Evolutionary conservation across 768 basidiomycete genomes (phyloP).

Genomic region (Rossbeevera mucosa): DNA sequence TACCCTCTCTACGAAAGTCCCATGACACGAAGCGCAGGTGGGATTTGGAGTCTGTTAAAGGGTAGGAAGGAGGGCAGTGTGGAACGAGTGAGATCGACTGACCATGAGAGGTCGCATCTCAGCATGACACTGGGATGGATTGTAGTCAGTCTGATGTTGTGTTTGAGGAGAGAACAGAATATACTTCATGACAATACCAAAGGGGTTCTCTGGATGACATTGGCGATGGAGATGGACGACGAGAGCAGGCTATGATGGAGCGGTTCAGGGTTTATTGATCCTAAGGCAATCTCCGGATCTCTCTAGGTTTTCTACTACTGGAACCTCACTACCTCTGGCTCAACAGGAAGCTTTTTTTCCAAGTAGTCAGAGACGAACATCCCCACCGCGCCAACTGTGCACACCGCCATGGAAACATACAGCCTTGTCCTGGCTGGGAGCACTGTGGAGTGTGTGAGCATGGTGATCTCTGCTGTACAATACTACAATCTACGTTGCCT

Average conservation of each 20-base stretch:
- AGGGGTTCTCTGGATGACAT: conserved; percentile 68
- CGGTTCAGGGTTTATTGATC: background rate
- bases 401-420: conserved; percentile 45
- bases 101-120: conserved; percentile 91
- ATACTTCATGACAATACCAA: conserved; percentile 77
- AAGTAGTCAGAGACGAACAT: conserved; percentile 48
- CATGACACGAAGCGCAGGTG: conserved; percentile 75
- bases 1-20: conserved; percentile 79
- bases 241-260: conserved; percentile 2
- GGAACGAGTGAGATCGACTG: conserved; percentile 13
- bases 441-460: conserved; percentile 33
- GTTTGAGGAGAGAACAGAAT: conserved; percentile 3
- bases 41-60: conserved; percentile 67
- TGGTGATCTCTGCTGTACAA: conserved; percentile 3
- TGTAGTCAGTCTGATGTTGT: conserved; percentile 10
- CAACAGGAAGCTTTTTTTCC: conserved; percentile 38
- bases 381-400: conserved; percentile 44
- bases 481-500: conserved; percentile 26
- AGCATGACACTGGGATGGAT: conserved; percentile 61
- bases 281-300: conserved; percentile 16
- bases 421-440: conserved; percentile 53
- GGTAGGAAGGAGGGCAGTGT: background rate
- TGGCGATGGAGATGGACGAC: conserved; percentile 3
- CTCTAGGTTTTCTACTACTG: too few species aligned
- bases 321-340: background rate